phyloP scores from a whole-genome alignment of 2,329 filamentous ascomycete genomes.

The Blastomyces parvus region DNA sequence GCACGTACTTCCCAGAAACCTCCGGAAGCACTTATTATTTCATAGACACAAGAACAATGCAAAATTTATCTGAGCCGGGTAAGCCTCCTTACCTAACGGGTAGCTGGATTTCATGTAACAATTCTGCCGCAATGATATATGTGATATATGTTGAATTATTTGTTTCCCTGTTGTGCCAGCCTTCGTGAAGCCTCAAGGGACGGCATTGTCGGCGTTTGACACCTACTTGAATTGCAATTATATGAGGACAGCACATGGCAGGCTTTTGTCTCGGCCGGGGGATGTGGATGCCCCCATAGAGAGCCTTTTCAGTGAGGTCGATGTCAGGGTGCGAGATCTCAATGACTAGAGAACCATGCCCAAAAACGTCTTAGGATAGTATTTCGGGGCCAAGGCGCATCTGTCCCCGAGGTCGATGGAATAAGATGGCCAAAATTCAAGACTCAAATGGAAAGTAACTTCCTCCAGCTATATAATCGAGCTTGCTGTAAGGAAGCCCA shows the following conservation, averaged over 20 bases:
- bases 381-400: neutral
- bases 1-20: neutral
- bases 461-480: neutral
- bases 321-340: neutral
- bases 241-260: neutral
- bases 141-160: neutral
- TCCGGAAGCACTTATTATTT: neutral
- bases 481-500: neutral
- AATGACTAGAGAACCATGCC: neutral
- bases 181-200: neutral
- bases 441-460: neutral
- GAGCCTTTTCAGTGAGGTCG: neutral
- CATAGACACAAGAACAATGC: neutral
- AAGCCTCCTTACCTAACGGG: neutral
- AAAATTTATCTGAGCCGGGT: neutral
- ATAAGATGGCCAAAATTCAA: neutral
- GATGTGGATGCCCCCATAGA: neutral
- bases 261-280: neutral
- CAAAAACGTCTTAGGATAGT: neutral
- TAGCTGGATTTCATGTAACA: neutral
- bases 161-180: neutral
- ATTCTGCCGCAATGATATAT: neutral
- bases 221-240: neutral
- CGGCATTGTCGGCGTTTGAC: neutral
- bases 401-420: no score